Base-by-base conservation (phyloP, 805 yeast genomes). In the Nakazawaea wyomingensis region DNA sequence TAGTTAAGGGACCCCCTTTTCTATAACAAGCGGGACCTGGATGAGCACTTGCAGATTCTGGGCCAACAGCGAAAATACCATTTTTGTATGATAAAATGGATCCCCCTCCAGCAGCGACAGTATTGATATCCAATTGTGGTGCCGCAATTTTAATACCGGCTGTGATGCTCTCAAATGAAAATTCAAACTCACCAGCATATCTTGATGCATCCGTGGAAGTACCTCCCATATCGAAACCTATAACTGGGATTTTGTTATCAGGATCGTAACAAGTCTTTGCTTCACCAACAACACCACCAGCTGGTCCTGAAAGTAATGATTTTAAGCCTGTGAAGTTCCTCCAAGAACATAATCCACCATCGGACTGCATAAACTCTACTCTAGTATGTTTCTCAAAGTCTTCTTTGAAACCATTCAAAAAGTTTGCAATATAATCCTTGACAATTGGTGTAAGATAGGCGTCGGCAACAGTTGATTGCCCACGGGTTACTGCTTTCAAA, bases 261-360 rank as follows among this genome's bases (percentile, higher is more conserved):
- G 41, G 29, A 46, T 72, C 76, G 54, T 59, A 71, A 52, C 79
- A 75, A 1, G 81, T 74, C 47, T 66, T 64, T 1, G 75, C 74
- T 43, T 62, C 73, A 9, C 81, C 81, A 34, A 75, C 80, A 59
- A 74, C 74, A 37, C 81, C 81, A 34, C 81, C 81, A 32, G 81
- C 81, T 4, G 81, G 81, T 11, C 81, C 81, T 4, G 79, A 74
- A 24, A 75, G 60, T 21, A 75, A 62, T 3, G 81, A 75, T 50
- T 69, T 66, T 43, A 75, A 59, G 5, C 81, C 81, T 3, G 76
- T 64, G 53, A 75, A 75, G 41, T 68, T 66, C 46, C 68, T 65
- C 64, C 74, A 72, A 5, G 74, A 73, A 44, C 71, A 70, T 39
- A 75, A 61, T 10, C 81, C 81, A 38, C 81, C 81, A 57, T 75